A percentile compares a stretch with the other conserved stretches of the same genome.
These are phyloP conservation scores for Phytopythium montanum DNA, from an alignment of 352 stramenopile genomes.

Conservation along the genomic window DNA sequence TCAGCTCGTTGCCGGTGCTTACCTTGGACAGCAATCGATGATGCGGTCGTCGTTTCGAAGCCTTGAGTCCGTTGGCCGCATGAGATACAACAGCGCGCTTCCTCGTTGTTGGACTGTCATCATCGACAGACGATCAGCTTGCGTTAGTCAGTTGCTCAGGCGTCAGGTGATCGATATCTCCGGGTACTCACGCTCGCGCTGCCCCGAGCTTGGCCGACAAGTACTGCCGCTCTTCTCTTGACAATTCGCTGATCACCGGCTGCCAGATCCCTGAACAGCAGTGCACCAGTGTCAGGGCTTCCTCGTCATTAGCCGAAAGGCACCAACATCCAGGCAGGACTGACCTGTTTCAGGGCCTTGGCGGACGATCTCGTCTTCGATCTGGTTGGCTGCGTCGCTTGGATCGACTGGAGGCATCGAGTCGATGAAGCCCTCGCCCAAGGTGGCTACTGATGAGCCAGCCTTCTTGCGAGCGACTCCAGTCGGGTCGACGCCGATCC, in stretches of 20 bases:
- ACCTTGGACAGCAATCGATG: constrained; percentile 28
- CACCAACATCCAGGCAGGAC: not conserved
- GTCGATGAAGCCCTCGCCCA: constrained; percentile 41
- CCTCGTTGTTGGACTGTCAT: constrained; percentile 34
- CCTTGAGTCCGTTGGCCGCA: constrained; percentile 16
- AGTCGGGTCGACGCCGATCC: constrained; percentile 50
- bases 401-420: constrained; percentile 36
- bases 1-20: not conserved
- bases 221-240: constrained; percentile 62
- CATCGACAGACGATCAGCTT: not conserved
- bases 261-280: constrained; percentile 52
- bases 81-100: constrained; percentile 29
- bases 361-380: constrained; percentile 44
- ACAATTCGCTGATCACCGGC: constrained; percentile 65
- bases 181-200: constrained; percentile 30
- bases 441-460: constrained; percentile 14
- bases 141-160: not conserved
- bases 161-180: not conserved
- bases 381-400: not conserved
- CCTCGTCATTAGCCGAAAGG: not conserved
- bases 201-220: constrained; percentile 42
- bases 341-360: constrained; percentile 37
- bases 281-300: not conserved
- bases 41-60: constrained; percentile 15
- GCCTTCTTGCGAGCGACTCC: constrained; percentile 7